phyloP scores from a whole-genome alignment of 768 basidiomycete genomes.

The Gloeopeniophorella convolvens region DNA sequence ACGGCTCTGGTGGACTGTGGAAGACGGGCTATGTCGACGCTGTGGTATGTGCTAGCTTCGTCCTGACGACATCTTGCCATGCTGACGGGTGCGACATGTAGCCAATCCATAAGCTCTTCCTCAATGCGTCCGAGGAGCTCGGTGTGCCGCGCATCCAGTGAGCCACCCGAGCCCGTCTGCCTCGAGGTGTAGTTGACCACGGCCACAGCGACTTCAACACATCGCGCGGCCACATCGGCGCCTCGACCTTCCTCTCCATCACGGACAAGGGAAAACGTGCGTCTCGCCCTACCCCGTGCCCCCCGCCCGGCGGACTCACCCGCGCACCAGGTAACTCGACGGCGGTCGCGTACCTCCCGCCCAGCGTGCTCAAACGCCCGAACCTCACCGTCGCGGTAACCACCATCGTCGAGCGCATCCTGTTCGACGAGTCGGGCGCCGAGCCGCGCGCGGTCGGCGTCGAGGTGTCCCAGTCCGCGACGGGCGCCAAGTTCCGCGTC shows the following conservation, averaged over 20 bases:
- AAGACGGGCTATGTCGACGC: constrained; percentile 4
- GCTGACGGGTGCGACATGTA: not conserved
- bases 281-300: too few species aligned
- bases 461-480: constrained; percentile 7
- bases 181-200: not conserved
- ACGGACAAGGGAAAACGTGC: constrained; percentile 12
- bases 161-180: not conserved
- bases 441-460: constrained; percentile 17
- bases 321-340: constrained; percentile 15
- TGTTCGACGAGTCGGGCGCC: constrained; percentile 10
- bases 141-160: constrained; percentile 15
- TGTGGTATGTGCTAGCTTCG: not conserved
- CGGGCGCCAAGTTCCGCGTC: constrained; percentile 6
- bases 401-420: constrained; percentile 8
- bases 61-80: too few species aligned
- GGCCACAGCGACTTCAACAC: constrained; percentile 17
- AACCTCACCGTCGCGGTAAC: constrained; percentile 18
- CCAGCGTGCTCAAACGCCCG: constrained; percentile 26
- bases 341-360: constrained; percentile 16
- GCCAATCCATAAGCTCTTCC: constrained; percentile 13
- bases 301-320: too few species aligned
- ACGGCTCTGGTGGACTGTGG: constrained; percentile 13
- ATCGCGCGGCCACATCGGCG: constrained; percentile 8
- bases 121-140: constrained; percentile 13
- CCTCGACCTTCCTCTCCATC: constrained; percentile 10